Conservation (phyloP, 768 basidiomycete genomes). For the Rhizopogon vesiculosus region DNA sequence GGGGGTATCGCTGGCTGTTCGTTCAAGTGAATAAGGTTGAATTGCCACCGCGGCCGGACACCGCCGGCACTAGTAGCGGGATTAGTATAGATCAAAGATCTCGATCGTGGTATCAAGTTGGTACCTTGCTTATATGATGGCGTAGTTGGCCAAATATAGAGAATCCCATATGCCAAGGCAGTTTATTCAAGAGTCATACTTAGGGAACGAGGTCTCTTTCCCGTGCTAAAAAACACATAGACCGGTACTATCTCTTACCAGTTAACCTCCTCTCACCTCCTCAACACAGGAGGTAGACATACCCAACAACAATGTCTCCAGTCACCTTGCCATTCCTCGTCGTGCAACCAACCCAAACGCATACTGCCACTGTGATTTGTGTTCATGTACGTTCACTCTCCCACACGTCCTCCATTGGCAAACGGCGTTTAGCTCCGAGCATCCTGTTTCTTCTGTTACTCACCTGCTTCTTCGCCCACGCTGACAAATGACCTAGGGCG, state of each 20-base stretch:
- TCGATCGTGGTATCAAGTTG: background rate
- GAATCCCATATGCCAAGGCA: background rate
- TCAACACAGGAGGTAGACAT: background rate
- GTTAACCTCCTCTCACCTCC: background rate
- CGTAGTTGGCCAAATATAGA: background rate
- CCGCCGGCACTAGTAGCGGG: slow-evolving; percentile 1
- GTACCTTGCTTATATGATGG: background rate
- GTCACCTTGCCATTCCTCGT: slow-evolving; percentile 32
- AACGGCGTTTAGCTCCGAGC: background rate
- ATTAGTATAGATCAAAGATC: background rate
- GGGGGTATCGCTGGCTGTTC: background rate
- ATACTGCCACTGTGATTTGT: slow-evolving; percentile 87
- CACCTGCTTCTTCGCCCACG: slow-evolving; percentile 5
- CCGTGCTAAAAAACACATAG: background rate
- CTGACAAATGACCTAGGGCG: slow-evolving; percentile 41
- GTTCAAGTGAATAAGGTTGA: background rate
- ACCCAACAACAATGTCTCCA: background rate
- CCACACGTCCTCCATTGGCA: background rate
- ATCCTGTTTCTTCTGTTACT: background rate
- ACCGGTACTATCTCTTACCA: background rate
- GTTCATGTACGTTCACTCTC: slow-evolving; percentile 60
- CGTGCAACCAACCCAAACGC: slow-evolving; percentile 52
- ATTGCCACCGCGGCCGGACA: slow-evolving; percentile 2
- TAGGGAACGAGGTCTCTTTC: background rate
- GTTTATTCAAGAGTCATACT: background rate